Conservation (phyloP, 2,329 filamentous ascomycete genomes). For the Bipolaris zeicola region DNA sequence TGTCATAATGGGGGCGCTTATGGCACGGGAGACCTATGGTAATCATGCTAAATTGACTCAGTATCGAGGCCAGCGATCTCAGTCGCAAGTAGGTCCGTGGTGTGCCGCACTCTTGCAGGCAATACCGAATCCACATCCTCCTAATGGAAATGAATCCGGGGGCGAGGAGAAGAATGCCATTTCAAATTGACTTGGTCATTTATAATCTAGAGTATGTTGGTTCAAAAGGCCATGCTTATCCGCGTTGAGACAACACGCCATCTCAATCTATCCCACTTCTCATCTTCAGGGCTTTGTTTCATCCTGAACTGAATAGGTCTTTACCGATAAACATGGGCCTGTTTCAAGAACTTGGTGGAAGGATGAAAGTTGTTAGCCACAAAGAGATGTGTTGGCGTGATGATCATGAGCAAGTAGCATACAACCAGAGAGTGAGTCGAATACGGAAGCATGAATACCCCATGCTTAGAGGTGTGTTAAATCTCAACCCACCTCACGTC, state of each 20-base stretch:
- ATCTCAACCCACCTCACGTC: not conserved
- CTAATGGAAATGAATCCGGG: not conserved
- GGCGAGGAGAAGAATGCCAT: not conserved
- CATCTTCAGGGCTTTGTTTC: not conserved
- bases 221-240: conserved; percentile 4
- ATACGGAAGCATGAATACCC: conserved; percentile 31
- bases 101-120: conserved; percentile 1
- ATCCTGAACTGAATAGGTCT: not conserved
- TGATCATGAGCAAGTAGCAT: conserved; percentile 10
- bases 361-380: not conserved
- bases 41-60: not conserved
- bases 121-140: not conserved
- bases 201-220: not conserved
- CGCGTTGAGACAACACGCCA: not conserved
- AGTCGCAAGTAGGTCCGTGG: conserved; percentile 1
- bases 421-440: conserved; percentile 18
- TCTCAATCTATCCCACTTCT: not conserved
- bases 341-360: not conserved
- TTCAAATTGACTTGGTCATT: not conserved
- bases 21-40: not conserved
- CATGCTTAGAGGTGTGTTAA: conserved; percentile 31
- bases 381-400: not conserved
- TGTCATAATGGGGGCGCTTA: not conserved
- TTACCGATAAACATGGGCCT: not conserved
- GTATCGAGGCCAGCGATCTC: conserved; percentile 2